Conservation (phyloP, 331 rosid genomes). For the Rhamnella rubrinervis region DNA sequence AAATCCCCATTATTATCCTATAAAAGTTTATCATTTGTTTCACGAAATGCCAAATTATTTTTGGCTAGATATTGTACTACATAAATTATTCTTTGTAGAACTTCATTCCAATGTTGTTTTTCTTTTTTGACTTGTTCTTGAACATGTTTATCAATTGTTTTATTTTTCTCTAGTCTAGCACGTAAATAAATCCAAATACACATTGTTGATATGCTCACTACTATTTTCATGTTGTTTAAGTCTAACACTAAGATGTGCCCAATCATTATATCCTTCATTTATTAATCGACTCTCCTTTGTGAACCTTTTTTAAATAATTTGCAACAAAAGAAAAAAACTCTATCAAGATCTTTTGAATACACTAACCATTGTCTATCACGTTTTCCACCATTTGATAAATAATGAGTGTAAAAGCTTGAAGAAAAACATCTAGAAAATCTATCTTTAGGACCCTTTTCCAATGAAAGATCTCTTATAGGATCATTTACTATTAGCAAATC, state of each 20-base stretch:
- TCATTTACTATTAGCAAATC: neutral
- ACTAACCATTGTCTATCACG: neutral
- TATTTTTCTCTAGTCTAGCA: neutral
- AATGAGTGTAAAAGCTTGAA: neutral
- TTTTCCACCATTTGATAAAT: too few relatives aligned
- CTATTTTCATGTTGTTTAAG: neutral
- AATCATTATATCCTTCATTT: neutral
- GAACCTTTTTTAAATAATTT: conserved; percentile 1
- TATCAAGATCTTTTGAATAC: neutral
- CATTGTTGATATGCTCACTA: neutral
- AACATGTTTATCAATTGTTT: too few relatives aligned
- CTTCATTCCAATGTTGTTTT: too few relatives aligned
- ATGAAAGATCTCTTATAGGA: neutral
- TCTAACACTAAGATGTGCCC: neutral
- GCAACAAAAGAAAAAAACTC: neutral
- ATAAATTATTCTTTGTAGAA: too few relatives aligned
- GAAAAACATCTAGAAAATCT: neutral
- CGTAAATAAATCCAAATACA: neutral
- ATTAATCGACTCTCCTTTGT: neutral
- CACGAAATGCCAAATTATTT: too few relatives aligned
- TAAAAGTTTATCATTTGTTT: too few relatives aligned
- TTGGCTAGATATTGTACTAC: too few relatives aligned
- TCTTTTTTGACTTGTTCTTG: too few relatives aligned
- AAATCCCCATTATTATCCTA: too few relatives aligned
- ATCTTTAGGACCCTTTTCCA: neutral